Evolutionary conservation across 805 yeast genomes (phyloP).

Genomic region (Teunomyces pallodes): DNA sequence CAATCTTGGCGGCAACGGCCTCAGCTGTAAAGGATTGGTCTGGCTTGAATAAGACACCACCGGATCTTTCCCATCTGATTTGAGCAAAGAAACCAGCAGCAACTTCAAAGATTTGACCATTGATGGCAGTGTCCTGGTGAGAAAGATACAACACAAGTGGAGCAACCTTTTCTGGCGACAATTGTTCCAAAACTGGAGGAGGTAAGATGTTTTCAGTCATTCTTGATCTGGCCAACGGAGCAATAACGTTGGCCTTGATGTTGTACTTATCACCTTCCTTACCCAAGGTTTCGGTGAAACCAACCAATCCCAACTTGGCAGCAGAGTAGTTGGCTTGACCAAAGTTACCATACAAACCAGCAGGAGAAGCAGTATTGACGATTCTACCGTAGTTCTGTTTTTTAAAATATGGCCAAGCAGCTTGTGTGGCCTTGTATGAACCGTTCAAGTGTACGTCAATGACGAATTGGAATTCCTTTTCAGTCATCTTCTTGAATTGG

Average conservation of each 20-base stretch:
- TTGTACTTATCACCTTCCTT: conserved; percentile 88
- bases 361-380: conserved; percentile 94
- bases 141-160: conserved; percentile 83
- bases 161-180: conserved; percentile 87
- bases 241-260: conserved; percentile 82
- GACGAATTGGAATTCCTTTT: conserved; percentile 73
- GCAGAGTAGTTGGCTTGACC: conserved; percentile 96
- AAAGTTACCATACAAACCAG: conserved; percentile 94
- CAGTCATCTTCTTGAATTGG: conserved; percentile 82
- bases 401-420: conserved; percentile 90
- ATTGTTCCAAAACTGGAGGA: conserved; percentile 72
- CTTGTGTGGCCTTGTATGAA: conserved; percentile 76
- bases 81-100: conserved; percentile 94
- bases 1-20: conserved; percentile 67
- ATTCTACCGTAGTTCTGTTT: conserved; percentile 86
- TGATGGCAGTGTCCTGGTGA: conserved; percentile 57
- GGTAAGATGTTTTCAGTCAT: conserved; percentile 94
- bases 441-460: conserved; percentile 88
- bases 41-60: conserved; percentile 82
- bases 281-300: conserved; percentile 90
- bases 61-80: conserved; percentile 91
- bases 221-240: conserved; percentile 92
- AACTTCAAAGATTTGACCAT: conserved; percentile 81
- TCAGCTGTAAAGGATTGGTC: conserved; percentile 80
- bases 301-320: conserved; percentile 86